Evolutionary conservation across 2,329 filamentous ascomycete genomes (phyloP), one percentile per base, ranked within the genome.

Genomic region (Bipolaris cookei): DNA sequence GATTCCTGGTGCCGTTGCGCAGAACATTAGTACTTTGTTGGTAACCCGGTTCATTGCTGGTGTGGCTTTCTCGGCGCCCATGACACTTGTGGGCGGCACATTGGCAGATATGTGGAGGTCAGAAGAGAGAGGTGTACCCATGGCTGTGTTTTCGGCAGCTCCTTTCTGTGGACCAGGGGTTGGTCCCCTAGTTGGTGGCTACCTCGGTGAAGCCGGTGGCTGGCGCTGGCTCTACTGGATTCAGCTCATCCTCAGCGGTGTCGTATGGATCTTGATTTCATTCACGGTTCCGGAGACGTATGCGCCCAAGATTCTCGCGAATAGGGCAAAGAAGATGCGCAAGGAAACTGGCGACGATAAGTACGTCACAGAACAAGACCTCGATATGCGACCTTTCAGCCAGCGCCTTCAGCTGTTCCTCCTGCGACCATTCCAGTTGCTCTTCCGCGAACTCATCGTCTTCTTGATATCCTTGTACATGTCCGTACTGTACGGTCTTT

Each of bases 201-300:
- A 87, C 72, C 80, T 95, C 1, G 83, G 84, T 6, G 89, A 92
- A 65, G 84, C 84, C 0, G 77, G 81, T 0, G 88, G 88, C 35
- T 95, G 91, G 91, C 81, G 91, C 63, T 95, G 90, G 90, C 81
- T 95, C 0, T 95, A 95, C 79, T 94, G 90, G 89, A 85, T 96
- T 65, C 91, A 94, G 70, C 80, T 95, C 10, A 96, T 96, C 69
- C 72, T 95, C 11, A 81, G 89, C 23, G 87, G 82, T 13, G 72
- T 88, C 46, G 84, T 89, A 65, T 95, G 89, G 86, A 58, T 89
- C 16, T 73, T 94, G 58, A 92, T 95, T 75, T 89, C 88, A 28
- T 93, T 96, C 77, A 95, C 91, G n/a, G 88, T 96, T 0, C 91
- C 91, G 1, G 92, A 96, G 76, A 97, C 92, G 0, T 96, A 95